Evolutionary conservation across 2,329 filamentous ascomycete genomes (phyloP), one percentile per base, ranked within the genome.

Genomic region (Lachnellula cervina): DNA sequence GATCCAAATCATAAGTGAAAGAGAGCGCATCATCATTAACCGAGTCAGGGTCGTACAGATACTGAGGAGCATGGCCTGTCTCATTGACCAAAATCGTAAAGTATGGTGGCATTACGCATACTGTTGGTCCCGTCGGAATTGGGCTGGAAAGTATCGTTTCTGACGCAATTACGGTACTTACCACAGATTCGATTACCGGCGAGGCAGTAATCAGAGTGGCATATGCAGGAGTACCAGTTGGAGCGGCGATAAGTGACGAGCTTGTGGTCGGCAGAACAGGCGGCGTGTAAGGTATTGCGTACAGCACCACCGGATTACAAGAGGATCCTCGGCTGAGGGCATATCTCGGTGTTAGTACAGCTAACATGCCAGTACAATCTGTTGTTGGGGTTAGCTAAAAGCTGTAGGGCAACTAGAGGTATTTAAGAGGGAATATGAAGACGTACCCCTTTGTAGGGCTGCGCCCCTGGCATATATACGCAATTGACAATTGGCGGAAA

Each of bases 1-100:
- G 3, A 11, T 17, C 25, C n/a, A 13, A 2, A 42, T 58, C 47
- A 7, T 32, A 17, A 11, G 57, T 59, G 38, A 58, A 61, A 16
- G 50, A 40, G 14, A 61, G 51, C 9, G 55, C 52, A 44, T 61
- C 59, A 47, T 60, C 59, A 19, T 46, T 52, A 5, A 51, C 40
- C 17, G 57, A 51, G 4, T 49, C n/a, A 23, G 57, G 57, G 43
- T 61, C 59, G 44, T 55, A 61, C 14, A 61, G 50, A 49, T 60
- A 61, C 35, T 59, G 54, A 17, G 54, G 13, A 9, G 32, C 28
- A 16, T 28, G 25, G 17, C 40, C 57, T 17, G 47, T 42, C n/a
- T 53, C 52, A 11, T 52, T 49, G 17, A 53, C 57, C 11, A 55
- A 34, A n/a, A 61, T 60, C n/a, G 43, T 58, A 46, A 61, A 61